Conservation (phyloP, 495 filamentous ascomycete genomes). For the Rhypophila decipiens region DNA sequence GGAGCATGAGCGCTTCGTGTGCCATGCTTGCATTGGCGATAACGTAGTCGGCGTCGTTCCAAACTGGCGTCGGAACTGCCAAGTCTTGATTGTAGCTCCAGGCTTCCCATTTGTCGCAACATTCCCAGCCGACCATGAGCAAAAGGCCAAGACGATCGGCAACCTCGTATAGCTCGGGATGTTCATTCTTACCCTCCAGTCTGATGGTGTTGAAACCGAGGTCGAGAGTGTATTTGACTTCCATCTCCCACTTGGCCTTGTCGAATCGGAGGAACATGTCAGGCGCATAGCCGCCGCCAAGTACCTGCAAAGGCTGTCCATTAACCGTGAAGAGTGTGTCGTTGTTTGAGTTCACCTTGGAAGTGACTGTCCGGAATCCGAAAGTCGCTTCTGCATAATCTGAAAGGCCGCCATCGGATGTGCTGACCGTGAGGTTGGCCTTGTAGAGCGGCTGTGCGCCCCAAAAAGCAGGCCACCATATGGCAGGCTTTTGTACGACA, state of each 20-base stretch:
- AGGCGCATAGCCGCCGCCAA: constrained; percentile 54
- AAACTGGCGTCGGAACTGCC: constrained; percentile 31
- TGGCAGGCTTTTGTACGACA: constrained; percentile 28
- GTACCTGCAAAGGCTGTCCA: constrained; percentile 49
- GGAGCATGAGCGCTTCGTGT: constrained; percentile 55
- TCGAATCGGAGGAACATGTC: constrained; percentile 59
- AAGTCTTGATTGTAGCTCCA: constrained; percentile 57
- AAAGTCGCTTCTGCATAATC: constrained; percentile 38
- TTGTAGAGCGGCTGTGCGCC: constrained; percentile 40
- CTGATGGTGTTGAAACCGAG: constrained; percentile 58
- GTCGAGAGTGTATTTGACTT: constrained; percentile 48
- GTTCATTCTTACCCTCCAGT: constrained; percentile 61
- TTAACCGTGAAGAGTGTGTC: constrained; percentile 54
- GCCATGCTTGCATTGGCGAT: constrained; percentile 49
- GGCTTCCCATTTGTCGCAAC: constrained; percentile 64
- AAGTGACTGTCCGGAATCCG: constrained; percentile 51
- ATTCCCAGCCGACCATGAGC: constrained; percentile 61
- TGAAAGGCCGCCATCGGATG: constrained; percentile 32
- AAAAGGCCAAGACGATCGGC: constrained; percentile 56
- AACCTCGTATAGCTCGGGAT: constrained; percentile 51
- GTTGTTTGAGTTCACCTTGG: constrained; percentile 43
- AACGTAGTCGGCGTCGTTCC: constrained; percentile 47
- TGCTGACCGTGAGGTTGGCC: constrained; percentile 31
- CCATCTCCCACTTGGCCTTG: constrained; percentile 30
- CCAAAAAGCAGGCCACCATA: constrained; percentile 48